Evolutionary conservation across 2,329 filamentous ascomycete genomes (phyloP).

Genomic region (Neocucurbitaria cava): DNA sequence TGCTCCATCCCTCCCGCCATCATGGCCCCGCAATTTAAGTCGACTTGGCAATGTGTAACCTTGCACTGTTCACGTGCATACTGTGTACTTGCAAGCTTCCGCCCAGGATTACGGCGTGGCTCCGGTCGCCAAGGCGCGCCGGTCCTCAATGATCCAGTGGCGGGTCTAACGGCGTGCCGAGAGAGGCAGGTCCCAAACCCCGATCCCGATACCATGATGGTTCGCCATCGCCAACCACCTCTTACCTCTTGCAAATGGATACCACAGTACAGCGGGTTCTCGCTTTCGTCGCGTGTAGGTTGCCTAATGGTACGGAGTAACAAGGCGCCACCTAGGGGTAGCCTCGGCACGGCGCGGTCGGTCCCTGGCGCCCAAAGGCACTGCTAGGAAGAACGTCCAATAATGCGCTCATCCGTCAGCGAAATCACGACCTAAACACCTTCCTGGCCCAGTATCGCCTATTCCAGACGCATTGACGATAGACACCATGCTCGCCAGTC

Average conservation of each 20-base stretch:
- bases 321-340: not conserved
- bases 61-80: slow-evolving; percentile 9
- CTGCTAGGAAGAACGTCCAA: not conserved
- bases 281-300: not conserved
- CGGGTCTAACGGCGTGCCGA: slow-evolving; percentile 17
- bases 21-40: slow-evolving; percentile 13
- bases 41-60: slow-evolving; percentile 22
- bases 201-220: not conserved
- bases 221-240: not conserved
- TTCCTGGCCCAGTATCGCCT: slow-evolving; percentile 13
- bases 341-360: not conserved
- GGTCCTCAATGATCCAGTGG: slow-evolving; percentile 1
- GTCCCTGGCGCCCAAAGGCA: not conserved
- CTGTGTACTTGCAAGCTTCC: slow-evolving; percentile 7
- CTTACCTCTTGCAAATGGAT: slow-evolving; percentile 4
- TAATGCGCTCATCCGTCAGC: not conserved
- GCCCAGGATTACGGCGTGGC: slow-evolving; percentile 26
- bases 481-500: not conserved
- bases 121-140: slow-evolving; percentile 4
- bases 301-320: not conserved
- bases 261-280: not conserved
- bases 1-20: slow-evolving; percentile 19
- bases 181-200: slow-evolving; percentile 20
- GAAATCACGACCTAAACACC: slow-evolving; percentile 9
- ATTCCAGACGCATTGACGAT: not conserved